These are phyloP conservation scores for Aaosphaeria arxii DNA, from an alignment of 2,329 filamentous ascomycete genomes.

Conservation along the genomic window DNA sequence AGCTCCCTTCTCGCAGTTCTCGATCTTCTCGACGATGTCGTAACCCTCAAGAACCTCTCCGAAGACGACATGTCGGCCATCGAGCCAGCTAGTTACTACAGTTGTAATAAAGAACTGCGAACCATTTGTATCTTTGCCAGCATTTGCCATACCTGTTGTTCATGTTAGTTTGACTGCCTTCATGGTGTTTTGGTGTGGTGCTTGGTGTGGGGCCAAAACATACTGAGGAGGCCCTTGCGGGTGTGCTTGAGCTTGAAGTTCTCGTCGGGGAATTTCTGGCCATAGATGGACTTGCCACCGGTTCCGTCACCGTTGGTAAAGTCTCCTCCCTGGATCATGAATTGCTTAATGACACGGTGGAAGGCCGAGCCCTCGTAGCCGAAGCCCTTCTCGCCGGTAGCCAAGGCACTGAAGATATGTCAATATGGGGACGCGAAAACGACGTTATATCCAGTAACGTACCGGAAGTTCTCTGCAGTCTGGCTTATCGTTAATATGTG, in stretches of 20 bases:
- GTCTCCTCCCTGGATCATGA: conserved; percentile 91
- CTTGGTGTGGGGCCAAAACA: conserved; percentile 18
- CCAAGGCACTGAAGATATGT: conserved; percentile 59
- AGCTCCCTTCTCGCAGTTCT: conserved; percentile 63
- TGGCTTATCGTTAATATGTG: conserved; percentile 24
- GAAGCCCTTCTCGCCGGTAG: conserved; percentile 82
- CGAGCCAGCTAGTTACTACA: conserved; percentile 75
- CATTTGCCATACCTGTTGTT: conserved; percentile 71
- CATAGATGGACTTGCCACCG: conserved; percentile 86
- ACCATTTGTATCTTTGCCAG: conserved; percentile 81
- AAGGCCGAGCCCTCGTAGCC: conserved; percentile 79
- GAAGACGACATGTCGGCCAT: conserved; percentile 83
- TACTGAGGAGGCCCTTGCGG: conserved; percentile 75
- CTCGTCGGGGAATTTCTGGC: conserved; percentile 80
- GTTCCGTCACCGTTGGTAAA: conserved; percentile 81
- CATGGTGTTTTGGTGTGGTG: neutral
- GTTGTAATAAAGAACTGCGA: conserved; percentile 93
- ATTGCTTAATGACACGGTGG: conserved; percentile 87
- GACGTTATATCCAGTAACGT: conserved; percentile 22
- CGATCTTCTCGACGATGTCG: conserved; percentile 75
- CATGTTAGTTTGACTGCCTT: conserved; percentile 4
- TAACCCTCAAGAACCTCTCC: conserved; percentile 86
- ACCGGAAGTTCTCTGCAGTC: conserved; percentile 66
- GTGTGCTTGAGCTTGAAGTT: conserved; percentile 94
- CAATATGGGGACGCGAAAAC: neutral